Evolutionary conservation across 495 filamentous ascomycete species (phyloP).

Genomic region (Platismatia glauca): DNA sequence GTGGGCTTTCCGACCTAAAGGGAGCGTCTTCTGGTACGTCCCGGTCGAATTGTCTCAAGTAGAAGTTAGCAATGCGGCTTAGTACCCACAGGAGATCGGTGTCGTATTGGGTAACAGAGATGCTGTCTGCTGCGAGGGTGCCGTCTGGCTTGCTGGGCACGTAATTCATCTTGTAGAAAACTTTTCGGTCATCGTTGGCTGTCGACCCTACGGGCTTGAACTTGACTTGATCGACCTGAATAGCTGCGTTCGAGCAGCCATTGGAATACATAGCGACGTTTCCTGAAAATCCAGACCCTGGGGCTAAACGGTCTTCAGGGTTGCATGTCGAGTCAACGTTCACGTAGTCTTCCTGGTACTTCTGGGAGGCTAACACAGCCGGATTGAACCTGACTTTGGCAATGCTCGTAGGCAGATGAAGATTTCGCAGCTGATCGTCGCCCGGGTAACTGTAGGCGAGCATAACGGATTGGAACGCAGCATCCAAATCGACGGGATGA

Average conservation of each 20-base stretch:
- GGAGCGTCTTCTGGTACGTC: slow-evolving; percentile 16
- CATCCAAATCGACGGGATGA: slow-evolving; percentile 35
- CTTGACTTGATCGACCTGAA: slow-evolving; percentile 27
- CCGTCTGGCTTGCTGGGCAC: not conserved
- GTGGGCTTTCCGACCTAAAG: slow-evolving; percentile 6
- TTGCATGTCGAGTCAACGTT: slow-evolving; percentile 2
- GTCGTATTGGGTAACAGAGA: slow-evolving; percentile 5
- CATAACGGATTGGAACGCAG: slow-evolving; percentile 36
- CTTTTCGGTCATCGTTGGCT: slow-evolving; percentile 11
- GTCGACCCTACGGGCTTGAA: slow-evolving; percentile 18
- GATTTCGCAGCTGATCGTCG: slow-evolving; percentile 26
- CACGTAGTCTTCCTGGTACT: slow-evolving; percentile 3
- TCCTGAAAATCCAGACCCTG: slow-evolving; percentile 18
- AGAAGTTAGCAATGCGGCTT: slow-evolving; percentile 17
- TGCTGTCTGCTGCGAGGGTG: not conserved
- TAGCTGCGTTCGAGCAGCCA: slow-evolving; percentile 18
- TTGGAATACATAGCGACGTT: slow-evolving; percentile 24
- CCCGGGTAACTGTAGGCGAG: slow-evolving; percentile 33
- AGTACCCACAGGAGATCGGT: slow-evolving; percentile 6
- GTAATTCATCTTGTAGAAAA: slow-evolving; percentile 14
- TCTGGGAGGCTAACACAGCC: not conserved
- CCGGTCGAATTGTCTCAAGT: slow-evolving; percentile 20
- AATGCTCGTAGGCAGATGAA: slow-evolving; percentile 30
- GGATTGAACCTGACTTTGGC: slow-evolving; percentile 25
- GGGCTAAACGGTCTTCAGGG: slow-evolving; percentile 8